Conservation (phyloP, 805 yeast genomes). For the Metschnikowia vanudenii region DNA sequence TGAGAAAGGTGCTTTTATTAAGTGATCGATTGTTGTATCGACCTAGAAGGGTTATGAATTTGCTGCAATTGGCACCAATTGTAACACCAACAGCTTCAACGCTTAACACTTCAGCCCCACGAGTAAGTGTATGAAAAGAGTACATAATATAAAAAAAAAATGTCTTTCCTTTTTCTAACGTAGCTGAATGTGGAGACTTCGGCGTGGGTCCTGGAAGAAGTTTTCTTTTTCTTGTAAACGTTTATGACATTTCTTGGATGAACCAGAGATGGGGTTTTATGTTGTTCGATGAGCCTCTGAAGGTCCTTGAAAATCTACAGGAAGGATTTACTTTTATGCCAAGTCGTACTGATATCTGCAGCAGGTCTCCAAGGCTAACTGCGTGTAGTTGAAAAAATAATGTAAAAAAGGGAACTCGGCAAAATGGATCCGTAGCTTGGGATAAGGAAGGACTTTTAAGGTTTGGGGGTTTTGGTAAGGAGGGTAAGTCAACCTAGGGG, state of each 20-base stretch:
- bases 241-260: slow-evolving; percentile 42
- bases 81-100: no score
- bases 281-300: slow-evolving; percentile 42
- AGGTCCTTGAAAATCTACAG: slow-evolving; percentile 43
- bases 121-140: no score
- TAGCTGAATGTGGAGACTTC: slow-evolving; percentile 43
- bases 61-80: no score
- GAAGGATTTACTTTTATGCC: slow-evolving; percentile 39
- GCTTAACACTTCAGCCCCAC: no score
- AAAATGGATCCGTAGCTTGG: slow-evolving; percentile 41
- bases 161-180: slow-evolving; percentile 23
- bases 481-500: no score
- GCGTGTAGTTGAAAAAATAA: slow-evolving; percentile 27
- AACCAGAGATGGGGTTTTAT: slow-evolving; percentile 40
- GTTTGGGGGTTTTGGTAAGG: neutral
- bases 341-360: slow-evolving; percentile 39
- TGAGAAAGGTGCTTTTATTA: no score
- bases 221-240: slow-evolving; percentile 43
- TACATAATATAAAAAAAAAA: slow-evolving; percentile 10
- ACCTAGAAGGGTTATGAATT: no score
- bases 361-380: slow-evolving; percentile 34
- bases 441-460: slow-evolving; percentile 45
- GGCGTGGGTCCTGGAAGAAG: slow-evolving; percentile 45
- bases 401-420: slow-evolving; percentile 46
- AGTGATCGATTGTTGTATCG: no score